Base-by-base conservation (phyloP, 352 stramenopile species). In the Phytophthora citricola region DNA sequence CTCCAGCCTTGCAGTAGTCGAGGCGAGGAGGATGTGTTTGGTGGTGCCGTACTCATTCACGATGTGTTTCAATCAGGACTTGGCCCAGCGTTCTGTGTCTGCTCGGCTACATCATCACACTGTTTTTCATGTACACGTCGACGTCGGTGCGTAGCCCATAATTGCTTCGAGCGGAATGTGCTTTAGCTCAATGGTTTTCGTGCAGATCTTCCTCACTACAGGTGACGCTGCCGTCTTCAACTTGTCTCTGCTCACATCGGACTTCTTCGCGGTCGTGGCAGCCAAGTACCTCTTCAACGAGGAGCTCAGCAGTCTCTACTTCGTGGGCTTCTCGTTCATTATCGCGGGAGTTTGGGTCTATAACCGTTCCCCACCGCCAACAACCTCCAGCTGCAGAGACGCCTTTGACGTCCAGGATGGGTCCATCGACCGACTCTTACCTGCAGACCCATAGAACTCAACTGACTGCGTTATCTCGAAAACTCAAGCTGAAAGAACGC, bases 151-250 rank as follows among this genome's bases (percentile, higher is more conserved):
- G 97, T 97, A 53, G 22, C 24, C 47, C 36, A 22, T 46, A 36
- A 31, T 22, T 41, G 24, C 9, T 34, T 24, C 9, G 0, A 34
- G 29, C 26, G n/a, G 20, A 8, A 44, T 9, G 10, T 58, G 41
- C 44, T 57, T 29, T 58, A 66, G 45, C 41, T 36, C 26, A 45
- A 17, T 14, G 6, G 6, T 52, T 45, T 34, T n/a, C 38, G 24
- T 27, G 14, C 52, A 85, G 78, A 72, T 86, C 58, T 91, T 91
- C 60, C 79, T 91, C 51, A 85, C 89, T 29, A 80, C 83, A 10
- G 89, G 85, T 36, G 97, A 99, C 84, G 93, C 97, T 8, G 96
- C 96, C 9, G 74, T 98, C 26, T 96, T 99, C 69, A 99, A 99
- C 79, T 73, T 99, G 43, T 98, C 92, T 10, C 71, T 99, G 54